These are phyloP conservation scores for Berberis thunbergii DNA, from an alignment of 164 flowering plant genomes.

Conservation along the genomic window DNA sequence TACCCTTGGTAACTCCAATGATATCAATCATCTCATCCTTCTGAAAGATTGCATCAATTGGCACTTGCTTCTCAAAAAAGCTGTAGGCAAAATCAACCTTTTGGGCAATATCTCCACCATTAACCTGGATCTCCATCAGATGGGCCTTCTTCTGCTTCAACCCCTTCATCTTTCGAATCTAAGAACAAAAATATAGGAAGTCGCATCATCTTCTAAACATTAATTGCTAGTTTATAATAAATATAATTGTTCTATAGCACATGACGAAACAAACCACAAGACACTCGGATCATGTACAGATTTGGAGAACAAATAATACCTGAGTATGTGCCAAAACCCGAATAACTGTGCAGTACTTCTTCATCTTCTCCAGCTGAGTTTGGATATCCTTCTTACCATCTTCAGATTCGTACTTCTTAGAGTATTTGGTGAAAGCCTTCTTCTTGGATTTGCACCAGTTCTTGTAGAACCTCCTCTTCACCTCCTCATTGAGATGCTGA, in stretches of 20 bases:
- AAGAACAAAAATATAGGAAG: background rate
- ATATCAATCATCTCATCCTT: background rate
- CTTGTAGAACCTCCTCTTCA: slow-evolving; percentile 58
- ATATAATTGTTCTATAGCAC: background rate
- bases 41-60: background rate
- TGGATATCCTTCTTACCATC: background rate
- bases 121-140: background rate
- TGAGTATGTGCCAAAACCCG: background rate
- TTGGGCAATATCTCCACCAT: background rate
- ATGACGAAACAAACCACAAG: background rate
- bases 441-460: slow-evolving; percentile 18
- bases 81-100: no score
- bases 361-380: background rate
- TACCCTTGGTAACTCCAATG: no score
- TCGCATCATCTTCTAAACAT: background rate
- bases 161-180: slow-evolving; percentile 6
- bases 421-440: no score
- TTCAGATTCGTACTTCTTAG: background rate
- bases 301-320: background rate
- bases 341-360: background rate
- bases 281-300: background rate
- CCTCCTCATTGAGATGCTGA: slow-evolving; percentile 65
- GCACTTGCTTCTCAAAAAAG: background rate
- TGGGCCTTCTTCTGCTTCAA: slow-evolving; percentile 44
- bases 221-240: background rate